Evolutionary conservation across 2,329 filamentous ascomycete species (phyloP), one percentile per base, ranked within the genome.

Genomic region (Trichoderma koningii): DNA sequence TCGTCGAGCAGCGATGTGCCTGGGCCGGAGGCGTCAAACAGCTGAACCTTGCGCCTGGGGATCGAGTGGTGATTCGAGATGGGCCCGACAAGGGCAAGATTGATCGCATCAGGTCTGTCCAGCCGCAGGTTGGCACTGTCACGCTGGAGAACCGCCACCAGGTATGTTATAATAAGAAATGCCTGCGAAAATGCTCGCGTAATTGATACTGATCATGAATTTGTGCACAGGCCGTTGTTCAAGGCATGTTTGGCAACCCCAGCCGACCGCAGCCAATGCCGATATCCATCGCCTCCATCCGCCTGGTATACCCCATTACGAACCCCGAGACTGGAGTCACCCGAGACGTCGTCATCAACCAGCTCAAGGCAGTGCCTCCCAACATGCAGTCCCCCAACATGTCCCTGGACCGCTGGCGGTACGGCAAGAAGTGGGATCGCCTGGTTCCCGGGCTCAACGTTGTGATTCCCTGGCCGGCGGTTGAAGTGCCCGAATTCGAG

Each of bases 71-170:
- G 61, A 79, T 98, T 66, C 79, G 92, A 62, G 86, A 89, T 67
- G 93, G 94, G 9, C 84, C 83, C 42, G 90, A 95, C 72, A 90
- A 88, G 79, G 93, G 93, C 72, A 91, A 89, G 79, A 95, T 99
- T 77, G 91, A 91, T 57, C 79, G 80, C n/a, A 85, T 98, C 51
- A 76, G 75, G 66, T 75, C 80, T 1, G 80, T 96, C 52, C 78
- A 86, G 69, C 67, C 73, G 5, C 76, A 82, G 12, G 79, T 77
- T 52, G 88, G 86, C 67, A 83, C 83, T 67, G 80, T 92, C 52
- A 81, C 78, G n/a, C 78, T 93, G 50, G 81, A 86, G 67, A 85
- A 83, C 26, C 70, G 88, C 66, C 87, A 89, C 73, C 81, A 84
- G 81, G 91, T 93, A 81, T 71, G 84, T 73, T 7, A 23, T 41